A percentile compares a stretch with the other conserved stretches of the same genome.
These are phyloP conservation scores for Lolium rigidum DNA, from an alignment of 176 grass and related monocot genomes.

Conservation along the genomic window DNA sequence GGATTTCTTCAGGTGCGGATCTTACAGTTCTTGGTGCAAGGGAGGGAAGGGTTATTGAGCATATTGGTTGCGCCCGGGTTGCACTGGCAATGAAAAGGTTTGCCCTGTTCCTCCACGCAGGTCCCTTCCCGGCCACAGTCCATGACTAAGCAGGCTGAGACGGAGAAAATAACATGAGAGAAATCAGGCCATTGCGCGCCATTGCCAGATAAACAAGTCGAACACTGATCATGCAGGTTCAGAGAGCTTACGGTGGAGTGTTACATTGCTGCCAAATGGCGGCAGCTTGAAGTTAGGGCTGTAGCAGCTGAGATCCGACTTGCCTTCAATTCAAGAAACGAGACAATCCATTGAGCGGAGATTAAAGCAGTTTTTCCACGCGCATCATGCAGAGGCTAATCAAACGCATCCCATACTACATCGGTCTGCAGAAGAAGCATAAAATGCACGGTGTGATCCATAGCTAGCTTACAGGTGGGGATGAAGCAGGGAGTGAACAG, in stretches of 20 bases:
- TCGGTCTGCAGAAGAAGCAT: too few species aligned
- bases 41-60: background rate
- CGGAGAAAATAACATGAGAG: background rate
- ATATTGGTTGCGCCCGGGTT: constrained; percentile 5
- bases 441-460: too few species aligned
- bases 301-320: background rate
- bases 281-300: background rate
- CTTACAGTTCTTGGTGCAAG: constrained; percentile 46
- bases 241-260: constrained; percentile 3
- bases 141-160: constrained; percentile 25
- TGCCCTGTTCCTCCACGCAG: constrained; percentile 14
- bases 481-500: constrained; percentile 14
- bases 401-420: too few species aligned
- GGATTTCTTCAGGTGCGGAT: background rate
- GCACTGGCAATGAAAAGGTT: constrained; percentile 27
- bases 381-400: too few species aligned
- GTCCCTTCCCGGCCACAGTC: constrained; percentile 30
- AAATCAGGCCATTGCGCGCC: background rate
- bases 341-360: background rate
- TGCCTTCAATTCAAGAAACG: background rate
- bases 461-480: constrained; percentile 42
- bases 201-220: background rate
- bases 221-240: background rate
- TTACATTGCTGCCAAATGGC: background rate
- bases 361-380: background rate